Base-by-base conservation (phyloP, 768 basidiomycete genomes). In the Chiua virens region DNA sequence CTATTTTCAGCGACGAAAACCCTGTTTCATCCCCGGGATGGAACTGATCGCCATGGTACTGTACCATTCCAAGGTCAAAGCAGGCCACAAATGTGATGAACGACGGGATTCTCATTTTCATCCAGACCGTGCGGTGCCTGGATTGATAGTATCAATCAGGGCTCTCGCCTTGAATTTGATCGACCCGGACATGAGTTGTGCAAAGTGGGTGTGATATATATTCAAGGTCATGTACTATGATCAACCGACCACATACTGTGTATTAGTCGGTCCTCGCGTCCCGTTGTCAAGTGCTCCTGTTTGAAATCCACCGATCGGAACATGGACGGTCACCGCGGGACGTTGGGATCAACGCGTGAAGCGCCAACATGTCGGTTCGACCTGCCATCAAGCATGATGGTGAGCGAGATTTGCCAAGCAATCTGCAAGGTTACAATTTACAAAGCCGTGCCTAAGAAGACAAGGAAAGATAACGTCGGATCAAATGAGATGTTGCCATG, bases 1-100 rank as follows among this genome's bases (percentile, higher is more conserved):
- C 36, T 22, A 17, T 18, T 44, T 45, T 36, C 43, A 49, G 42
- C 43, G 53, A 50, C 55, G 49, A 63, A 63, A 61, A 42, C 27
- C 23, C 47, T n/a, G 50, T 61, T 64, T 61, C 61, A 58, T 45
- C 46, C 23, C 34, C 40, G 20, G 25, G 32, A n/a, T 27, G 14
- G 9, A 42, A 41, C 13, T 32, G 30, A 17, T 21, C 27, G 9
- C 15, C 17, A 32, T 38, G 13, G 17, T 27, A 30, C 38, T 15
- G 17, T 34, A 32, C 10, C 40, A 39, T 34, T 47, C 27, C 35
- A 39, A 35, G 22, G 25, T 14, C 32, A 34, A 45, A 17, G 18
- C 35, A 4, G 22, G 34, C 14, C 25, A 36, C 22, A 22, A 14
- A 52, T 43, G 23, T 30, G 20, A 40, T 10, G 11, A 22, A 21